Percentiles rank a stretch among this genome's conserved stretches.
Conservation (phyloP, 2,329 filamentous ascomycete genomes). For the Claviceps pusilla region DNA sequence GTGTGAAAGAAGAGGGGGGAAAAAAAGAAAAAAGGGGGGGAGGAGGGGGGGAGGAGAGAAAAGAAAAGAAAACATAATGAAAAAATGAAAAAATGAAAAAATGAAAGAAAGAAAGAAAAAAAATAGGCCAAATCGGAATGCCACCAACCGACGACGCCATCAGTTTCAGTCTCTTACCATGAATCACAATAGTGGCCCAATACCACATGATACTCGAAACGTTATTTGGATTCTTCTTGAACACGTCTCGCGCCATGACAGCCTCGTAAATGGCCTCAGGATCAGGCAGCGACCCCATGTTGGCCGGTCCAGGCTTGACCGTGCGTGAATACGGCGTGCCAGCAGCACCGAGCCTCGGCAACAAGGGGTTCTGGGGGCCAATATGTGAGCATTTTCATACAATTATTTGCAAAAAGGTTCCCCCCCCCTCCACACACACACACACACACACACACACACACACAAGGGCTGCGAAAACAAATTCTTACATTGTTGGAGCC, state of each 20-base stretch:
- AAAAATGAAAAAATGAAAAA: no score
- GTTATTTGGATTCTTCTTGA: conserved; percentile 51
- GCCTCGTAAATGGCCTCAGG: conserved; percentile 47
- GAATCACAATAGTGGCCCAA: conserved; percentile 59
- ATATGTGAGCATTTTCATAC: neutral
- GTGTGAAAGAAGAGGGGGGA: no score
- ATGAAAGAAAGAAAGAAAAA: no score
- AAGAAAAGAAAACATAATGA: no score
- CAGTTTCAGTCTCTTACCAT: conserved; percentile 31
- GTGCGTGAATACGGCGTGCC: conserved; percentile 53
- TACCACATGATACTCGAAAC: conserved; percentile 59
- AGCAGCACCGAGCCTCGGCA: conserved; percentile 51
- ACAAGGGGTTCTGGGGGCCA: conserved; percentile 39
- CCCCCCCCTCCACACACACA: no score
- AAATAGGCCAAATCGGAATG: no score
- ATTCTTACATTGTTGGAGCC: conserved; percentile 48
- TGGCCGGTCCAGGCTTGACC: conserved; percentile 41
- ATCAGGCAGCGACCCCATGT: conserved; percentile 53
- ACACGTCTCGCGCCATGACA: conserved; percentile 37
- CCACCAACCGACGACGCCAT: no score
- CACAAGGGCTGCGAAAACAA: neutral
- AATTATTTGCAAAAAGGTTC: no score
- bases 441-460: no score
- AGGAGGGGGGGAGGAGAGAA: no score
- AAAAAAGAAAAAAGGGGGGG: no score